A percentile compares a stretch with the other conserved stretches of the same genome.
Evolutionary conservation across 2,329 filamentous ascomycete genomes (phyloP).

Genomic region (Emmonsiellopsis sp.): DNA sequence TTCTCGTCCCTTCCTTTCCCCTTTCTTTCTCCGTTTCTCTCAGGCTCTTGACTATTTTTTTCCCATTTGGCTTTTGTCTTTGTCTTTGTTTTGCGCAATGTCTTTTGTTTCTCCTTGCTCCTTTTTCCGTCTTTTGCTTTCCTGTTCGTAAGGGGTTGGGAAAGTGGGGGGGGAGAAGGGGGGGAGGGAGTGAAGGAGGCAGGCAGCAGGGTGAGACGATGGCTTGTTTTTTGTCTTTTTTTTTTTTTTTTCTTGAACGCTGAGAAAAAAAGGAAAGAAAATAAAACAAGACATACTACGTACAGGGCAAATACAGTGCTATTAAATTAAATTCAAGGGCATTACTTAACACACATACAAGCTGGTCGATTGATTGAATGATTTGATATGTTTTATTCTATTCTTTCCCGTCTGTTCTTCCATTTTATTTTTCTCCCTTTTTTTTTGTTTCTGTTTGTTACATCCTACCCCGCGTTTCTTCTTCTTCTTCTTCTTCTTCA

Average conservation of each 20-base stretch:
- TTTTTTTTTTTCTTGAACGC: neutral
- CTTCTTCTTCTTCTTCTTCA: slow-evolving; percentile 13
- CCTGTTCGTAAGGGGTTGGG: too few species aligned
- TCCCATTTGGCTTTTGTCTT: too few species aligned
- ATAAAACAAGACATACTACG: neutral
- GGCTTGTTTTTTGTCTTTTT: neutral
- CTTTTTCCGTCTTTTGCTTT: too few species aligned
- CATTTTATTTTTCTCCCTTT: slow-evolving; percentile 12
- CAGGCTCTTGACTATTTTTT: neutral
- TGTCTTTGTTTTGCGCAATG: too few species aligned
- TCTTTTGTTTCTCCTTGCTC: neutral
- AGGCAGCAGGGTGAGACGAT: too few species aligned
- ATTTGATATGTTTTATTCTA: slow-evolving; percentile 4
- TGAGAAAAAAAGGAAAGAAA: neutral
- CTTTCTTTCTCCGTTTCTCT: slow-evolving; percentile 11
- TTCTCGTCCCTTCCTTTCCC: slow-evolving; percentile 11
- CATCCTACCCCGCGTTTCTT: slow-evolving; percentile 9
- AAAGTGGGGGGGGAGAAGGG: too few species aligned
- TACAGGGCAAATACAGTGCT: slow-evolving; percentile 1
- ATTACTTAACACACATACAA: neutral
- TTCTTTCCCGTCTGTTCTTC: slow-evolving; percentile 11
- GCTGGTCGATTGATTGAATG: neutral
- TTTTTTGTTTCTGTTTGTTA: slow-evolving; percentile 18
- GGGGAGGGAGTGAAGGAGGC: too few species aligned
- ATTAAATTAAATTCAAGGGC: too few species aligned